Conservation (phyloP, 768 basidiomycete genomes). For the Xerocomus spinulosus region DNA sequence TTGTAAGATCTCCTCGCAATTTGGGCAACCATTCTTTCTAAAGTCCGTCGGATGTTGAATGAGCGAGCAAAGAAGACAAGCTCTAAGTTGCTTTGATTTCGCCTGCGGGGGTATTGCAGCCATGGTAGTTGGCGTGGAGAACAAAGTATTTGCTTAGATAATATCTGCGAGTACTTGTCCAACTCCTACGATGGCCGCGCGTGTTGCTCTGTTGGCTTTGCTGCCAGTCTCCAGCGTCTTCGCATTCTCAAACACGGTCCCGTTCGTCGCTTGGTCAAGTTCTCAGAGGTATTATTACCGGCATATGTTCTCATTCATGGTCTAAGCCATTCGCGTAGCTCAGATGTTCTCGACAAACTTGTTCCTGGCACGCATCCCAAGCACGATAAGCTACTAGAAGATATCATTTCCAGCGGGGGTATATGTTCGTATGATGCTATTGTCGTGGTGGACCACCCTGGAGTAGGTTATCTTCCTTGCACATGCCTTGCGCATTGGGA, state of each 20-base stretch:
- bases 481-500: background rate
- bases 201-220: slow-evolving; percentile 41
- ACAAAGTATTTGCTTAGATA: slow-evolving; percentile 13
- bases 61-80: slow-evolving; percentile 91
- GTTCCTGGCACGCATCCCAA: slow-evolving; percentile 30
- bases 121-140: slow-evolving; percentile 15
- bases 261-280: slow-evolving; percentile 63
- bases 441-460: slow-evolving; percentile 65
- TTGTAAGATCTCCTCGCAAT: slow-evolving; percentile 94
- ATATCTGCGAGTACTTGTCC: background rate
- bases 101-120: slow-evolving; percentile 55
- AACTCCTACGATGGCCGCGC: slow-evolving; percentile 38
- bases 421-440: slow-evolving; percentile 64
- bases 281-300: slow-evolving; percentile 47
- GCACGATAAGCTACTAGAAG: slow-evolving; percentile 38
- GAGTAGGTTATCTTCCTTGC: slow-evolving; percentile 43
- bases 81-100: slow-evolving; percentile 73
- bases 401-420: slow-evolving; percentile 40
- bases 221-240: slow-evolving; percentile 39
- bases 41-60: slow-evolving; percentile 84
- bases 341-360: slow-evolving; percentile 42
- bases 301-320: background rate
- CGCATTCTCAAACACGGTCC: slow-evolving; percentile 60
- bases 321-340: slow-evolving; percentile 36
- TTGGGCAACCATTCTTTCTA: slow-evolving; percentile 83